Percentiles rank a stretch among this genome's conserved stretches.
phyloP scores from a whole-genome alignment of 441 rosid species.

The Gossypium lobatum region DNA sequence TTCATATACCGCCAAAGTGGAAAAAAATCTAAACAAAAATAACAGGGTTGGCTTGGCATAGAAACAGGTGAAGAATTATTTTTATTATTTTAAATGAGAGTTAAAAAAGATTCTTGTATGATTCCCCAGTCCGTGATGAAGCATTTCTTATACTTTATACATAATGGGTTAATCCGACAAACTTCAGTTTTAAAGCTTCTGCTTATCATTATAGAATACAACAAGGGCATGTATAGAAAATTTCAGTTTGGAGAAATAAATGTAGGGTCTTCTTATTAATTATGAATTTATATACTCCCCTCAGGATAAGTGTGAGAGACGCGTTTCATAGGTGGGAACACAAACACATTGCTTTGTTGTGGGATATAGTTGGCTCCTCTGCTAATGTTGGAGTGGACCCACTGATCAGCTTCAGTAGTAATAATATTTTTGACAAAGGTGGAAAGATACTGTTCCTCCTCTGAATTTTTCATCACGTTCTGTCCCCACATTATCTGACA shows the following conservation, averaged over 20 bases:
- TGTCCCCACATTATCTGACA: neutral
- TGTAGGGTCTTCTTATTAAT: neutral
- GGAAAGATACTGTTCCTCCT: neutral
- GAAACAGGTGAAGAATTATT: neutral
- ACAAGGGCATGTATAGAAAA: too few species aligned
- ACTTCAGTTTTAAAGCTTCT: neutral
- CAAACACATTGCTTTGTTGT: neutral
- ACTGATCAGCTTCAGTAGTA: neutral
- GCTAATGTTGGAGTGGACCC: neutral
- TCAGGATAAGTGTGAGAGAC: neutral
- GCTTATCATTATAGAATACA: neutral
- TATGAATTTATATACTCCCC: too few species aligned
- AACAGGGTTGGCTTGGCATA: neutral
- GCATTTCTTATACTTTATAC: neutral
- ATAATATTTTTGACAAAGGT: neutral
- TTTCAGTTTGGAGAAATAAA: constrained; percentile 3
- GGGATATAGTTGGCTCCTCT: constrained; percentile 6
- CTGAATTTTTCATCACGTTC: constrained; percentile 1
- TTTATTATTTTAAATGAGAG: neutral
- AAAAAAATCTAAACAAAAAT: neutral
- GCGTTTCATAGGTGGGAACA: neutral
- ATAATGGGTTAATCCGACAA: constrained; percentile 8
- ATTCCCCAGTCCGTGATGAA: neutral
- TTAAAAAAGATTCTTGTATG: constrained; percentile 1
- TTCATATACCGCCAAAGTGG: neutral